A percentile compares a stretch with the other conserved stretches of the same genome.
phyloP scores from a whole-genome alignment of 1,284 basidiomycete genomes.

The Marasmius sp. region DNA sequence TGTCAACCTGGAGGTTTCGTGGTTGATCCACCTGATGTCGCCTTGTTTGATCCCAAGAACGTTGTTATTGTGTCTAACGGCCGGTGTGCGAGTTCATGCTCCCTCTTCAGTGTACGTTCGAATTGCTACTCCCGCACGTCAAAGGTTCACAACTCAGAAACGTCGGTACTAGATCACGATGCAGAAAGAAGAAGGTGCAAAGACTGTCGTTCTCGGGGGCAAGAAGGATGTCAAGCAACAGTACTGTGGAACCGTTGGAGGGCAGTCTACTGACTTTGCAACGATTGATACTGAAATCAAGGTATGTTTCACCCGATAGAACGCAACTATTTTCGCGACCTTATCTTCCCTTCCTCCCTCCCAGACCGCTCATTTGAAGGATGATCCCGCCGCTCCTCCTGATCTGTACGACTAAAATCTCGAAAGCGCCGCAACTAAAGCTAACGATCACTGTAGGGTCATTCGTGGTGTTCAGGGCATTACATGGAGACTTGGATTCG shows the following conservation, averaged over 20 bases:
- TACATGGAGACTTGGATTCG: constrained; percentile 20
- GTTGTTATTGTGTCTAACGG: constrained; percentile 59
- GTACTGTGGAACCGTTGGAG: constrained; percentile 58
- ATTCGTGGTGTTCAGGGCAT: constrained; percentile 23
- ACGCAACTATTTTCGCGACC: neutral
- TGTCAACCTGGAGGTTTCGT: constrained; percentile 48
- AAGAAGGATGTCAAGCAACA: constrained; percentile 48
- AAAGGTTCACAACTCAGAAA: neutral
- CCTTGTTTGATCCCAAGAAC: constrained; percentile 51
- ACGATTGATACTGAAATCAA: constrained; percentile 61
- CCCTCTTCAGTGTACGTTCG: constrained; percentile 51
- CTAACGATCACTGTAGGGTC: constrained; percentile 9
- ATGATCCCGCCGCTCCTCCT: constrained; percentile 11
- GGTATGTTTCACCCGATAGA: constrained; percentile 25
- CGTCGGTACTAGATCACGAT: constrained; percentile 47
- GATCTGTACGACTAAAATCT: constrained; percentile 15
- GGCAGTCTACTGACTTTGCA: constrained; percentile 55
- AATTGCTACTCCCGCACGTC: neutral
- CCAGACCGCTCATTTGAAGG: constrained; percentile 51
- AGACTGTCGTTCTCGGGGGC: constrained; percentile 57
- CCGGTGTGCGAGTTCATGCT: constrained; percentile 55
- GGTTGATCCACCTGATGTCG: constrained; percentile 38
- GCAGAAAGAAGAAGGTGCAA: constrained; percentile 56
- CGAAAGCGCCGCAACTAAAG: constrained; percentile 1
- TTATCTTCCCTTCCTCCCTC: neutral